Conservation (phyloP, 768 basidiomycete species). For the Wakefieldia striispora region DNA sequence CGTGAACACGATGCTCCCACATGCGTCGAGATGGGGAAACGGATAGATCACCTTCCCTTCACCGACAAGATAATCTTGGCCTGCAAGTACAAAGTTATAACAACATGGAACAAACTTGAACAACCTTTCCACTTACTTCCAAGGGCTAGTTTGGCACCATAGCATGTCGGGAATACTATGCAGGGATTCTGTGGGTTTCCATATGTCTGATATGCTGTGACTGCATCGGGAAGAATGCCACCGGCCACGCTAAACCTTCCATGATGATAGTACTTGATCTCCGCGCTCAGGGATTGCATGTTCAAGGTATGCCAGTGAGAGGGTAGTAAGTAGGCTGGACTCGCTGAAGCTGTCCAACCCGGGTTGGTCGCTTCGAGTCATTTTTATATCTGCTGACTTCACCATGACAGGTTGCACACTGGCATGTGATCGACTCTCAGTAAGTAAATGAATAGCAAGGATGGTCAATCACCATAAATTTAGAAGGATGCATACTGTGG, state of each 20-base stretch:
- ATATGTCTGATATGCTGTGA: conserved; percentile 58
- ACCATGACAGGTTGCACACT: neutral
- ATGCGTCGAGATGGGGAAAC: neutral
- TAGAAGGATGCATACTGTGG: neutral
- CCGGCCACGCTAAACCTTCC: conserved; percentile 54
- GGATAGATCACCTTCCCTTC: conserved; percentile 41
- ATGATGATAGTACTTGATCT: conserved; percentile 50
- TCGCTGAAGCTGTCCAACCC: neutral
- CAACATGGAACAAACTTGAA: no score
- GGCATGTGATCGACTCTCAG: neutral
- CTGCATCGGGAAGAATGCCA: conserved; percentile 52
- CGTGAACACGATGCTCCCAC: neutral
- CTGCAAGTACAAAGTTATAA: conserved; percentile 25
- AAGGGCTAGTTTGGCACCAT: conserved; percentile 48
- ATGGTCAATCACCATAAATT: neutral
- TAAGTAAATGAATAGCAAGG: neutral
- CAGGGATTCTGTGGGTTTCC: conserved; percentile 53
- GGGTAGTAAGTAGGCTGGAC: neutral
- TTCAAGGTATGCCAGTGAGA: neutral
- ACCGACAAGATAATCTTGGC: conserved; percentile 51
- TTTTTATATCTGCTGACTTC: conserved; percentile 6
- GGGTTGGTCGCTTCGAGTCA: neutral
- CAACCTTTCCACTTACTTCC: conserved; percentile 34
- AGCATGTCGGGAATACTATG: conserved; percentile 60
- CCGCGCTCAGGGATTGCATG: conserved; percentile 14